Base-by-base conservation (phyloP, 176 grass and related monocot genomes). In the Oryza meyeriana region DNA sequence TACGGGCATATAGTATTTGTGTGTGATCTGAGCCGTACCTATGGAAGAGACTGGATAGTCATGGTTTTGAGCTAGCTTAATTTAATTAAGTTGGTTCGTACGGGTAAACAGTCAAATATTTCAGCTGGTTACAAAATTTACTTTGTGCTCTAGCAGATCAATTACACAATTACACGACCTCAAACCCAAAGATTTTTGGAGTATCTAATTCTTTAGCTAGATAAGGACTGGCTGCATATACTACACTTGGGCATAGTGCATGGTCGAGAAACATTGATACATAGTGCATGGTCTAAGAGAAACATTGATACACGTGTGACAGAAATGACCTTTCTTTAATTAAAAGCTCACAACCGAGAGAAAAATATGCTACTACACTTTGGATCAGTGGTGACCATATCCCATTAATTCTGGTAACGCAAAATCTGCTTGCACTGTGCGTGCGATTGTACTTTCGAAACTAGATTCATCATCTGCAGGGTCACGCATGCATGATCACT, bases 301-400 rank as follows among this genome's bases (percentile, higher is more conserved):
- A 85, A 45, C 24, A 39, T 77, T 48, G 72, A 78, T 59, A 78
- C 58, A 33, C 83, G 78, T 77, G 88, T 90, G 88, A 79, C 74
- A 83, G 4, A 86, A 90, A 41, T 68, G 36, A 31, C 25, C 61
- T 86, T 82, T 86, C 2, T 86, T 79, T 69, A 90, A 63, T 83
- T 68, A 74, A 86, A 82, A 42, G 67, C 48, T 35, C 31, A 28
- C 61, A 44, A 81, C 72, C 57, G 13, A 85, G 45, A 74, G 39
- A n/a, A 85, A 77, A 55, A 59, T 24, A 59, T 25, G 11, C 20
- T 13, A 17, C 81, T 83, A 67, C 78, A 74, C 88, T 83, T 68
- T 69, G 58, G 50, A 20, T 9, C 18, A 55, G 50, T 22, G 18
- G 61, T 78, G 88, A 77, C 67, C 61, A 86, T 74, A 86, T 74